phyloP scores from a whole-genome alignment of 2,329 filamentous ascomycete species.

The Aspergillus sp. region DNA sequence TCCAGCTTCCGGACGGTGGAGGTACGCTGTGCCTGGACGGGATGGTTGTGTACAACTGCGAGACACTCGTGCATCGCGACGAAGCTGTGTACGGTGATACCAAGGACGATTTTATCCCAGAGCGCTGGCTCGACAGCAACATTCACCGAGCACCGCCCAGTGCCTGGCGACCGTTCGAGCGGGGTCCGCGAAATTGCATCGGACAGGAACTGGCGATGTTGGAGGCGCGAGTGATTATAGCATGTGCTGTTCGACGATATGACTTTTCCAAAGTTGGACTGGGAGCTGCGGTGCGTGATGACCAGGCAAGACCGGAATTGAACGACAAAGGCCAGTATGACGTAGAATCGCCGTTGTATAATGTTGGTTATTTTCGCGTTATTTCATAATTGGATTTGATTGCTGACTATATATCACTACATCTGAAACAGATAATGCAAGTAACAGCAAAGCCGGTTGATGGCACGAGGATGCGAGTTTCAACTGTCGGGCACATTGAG shows the following conservation, averaged over 20 bases:
- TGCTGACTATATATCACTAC: not conserved
- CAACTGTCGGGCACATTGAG: too few species aligned
- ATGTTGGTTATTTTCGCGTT: slow-evolving; percentile 3
- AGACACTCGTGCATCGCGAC: slow-evolving; percentile 13
- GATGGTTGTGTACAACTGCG: slow-evolving; percentile 8
- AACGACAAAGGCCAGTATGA: slow-evolving; percentile 5
- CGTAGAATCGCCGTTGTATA: slow-evolving; percentile 6
- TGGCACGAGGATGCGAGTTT: slow-evolving; percentile 2
- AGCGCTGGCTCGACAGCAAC: slow-evolving; percentile 29
- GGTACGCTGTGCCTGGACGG: slow-evolving; percentile 6
- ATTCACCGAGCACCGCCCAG: slow-evolving; percentile 23
- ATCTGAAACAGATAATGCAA: slow-evolving; percentile 6
- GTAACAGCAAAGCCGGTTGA: slow-evolving; percentile 4
- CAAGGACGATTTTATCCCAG: slow-evolving; percentile 26
- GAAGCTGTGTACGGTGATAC: slow-evolving; percentile 9
- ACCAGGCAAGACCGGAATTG: not conserved
- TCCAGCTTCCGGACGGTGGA: slow-evolving; percentile 4
- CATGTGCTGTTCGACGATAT: slow-evolving; percentile 9
- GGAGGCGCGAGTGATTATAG: slow-evolving; percentile 23
- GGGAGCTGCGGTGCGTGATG: slow-evolving; percentile 3
- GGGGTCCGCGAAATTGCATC: slow-evolving; percentile 44
- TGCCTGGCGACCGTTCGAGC: slow-evolving; percentile 46
- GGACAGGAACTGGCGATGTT: slow-evolving; percentile 46
- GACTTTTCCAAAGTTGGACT: slow-evolving; percentile 13
- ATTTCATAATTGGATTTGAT: not conserved